Base-by-base conservation (phyloP, 2,329 filamentous ascomycete species). In the Penicillium sp. region DNA sequence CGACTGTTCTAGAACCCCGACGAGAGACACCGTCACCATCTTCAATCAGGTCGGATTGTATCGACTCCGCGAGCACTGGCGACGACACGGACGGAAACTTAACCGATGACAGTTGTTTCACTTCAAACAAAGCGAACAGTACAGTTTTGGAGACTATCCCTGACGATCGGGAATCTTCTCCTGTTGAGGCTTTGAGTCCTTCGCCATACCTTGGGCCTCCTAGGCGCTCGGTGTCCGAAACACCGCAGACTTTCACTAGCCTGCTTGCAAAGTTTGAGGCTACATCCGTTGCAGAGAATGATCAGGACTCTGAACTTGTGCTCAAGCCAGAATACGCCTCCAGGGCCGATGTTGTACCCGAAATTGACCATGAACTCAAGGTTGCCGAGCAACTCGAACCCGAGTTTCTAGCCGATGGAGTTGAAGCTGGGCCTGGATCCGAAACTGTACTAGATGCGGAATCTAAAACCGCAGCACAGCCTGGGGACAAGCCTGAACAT, bases 261-360 rank as follows among this genome's bases (percentile, higher is more conserved):
- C 59, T 71, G 45, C 63, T 69, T 48, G 67, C 63, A 48, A 70
- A 63, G 48, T 72, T 72, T 49, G 63, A 72, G 47, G 61, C 64
- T 32, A 57, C 58, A 6, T 40, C 63, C 6, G 45, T 48, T 8
- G 29, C 38, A 10, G 53, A 51, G 29, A 49, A 51, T 21, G 35
- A 38, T 13, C 6, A 26, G 15, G 28, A 40, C 12, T 13, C 22
- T 31, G 37, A 10, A 21, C 19, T 24, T 26, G 22, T 15, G 15
- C 31, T 9, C 17, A 24, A 32, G 4, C 7, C 31, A 19, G 35
- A 41, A 12, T 15, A n/a, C 15, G 15, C n/a, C 21, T 12, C 24
- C 9, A 37, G 13, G 21, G 9, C 29, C 1, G 29, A 46, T 12
- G 13, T 6, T 38, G 21, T 19, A 26, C 21, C 22, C 15, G 33